Evolutionary conservation across 1,284 basidiomycete species (phyloP).

Genomic region (Grifola frondosa): DNA sequence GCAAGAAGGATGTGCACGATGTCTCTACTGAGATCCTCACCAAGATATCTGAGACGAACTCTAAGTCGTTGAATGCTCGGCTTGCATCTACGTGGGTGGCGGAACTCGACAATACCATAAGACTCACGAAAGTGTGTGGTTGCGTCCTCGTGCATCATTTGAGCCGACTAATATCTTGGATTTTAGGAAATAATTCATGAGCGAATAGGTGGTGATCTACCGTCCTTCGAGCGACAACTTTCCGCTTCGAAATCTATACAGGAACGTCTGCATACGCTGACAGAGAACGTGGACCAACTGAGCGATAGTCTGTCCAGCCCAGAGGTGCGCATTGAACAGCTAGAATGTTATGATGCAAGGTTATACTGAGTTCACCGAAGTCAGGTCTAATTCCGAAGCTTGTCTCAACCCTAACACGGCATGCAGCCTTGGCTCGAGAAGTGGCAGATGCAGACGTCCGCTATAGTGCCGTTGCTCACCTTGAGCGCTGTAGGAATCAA

Average conservation of each 20-base stretch:
- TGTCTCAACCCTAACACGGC: constrained; percentile 48
- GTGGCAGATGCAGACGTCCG: constrained; percentile 51
- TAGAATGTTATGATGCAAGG: not conserved
- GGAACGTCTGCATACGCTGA: constrained; percentile 52
- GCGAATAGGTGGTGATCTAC: constrained; percentile 61
- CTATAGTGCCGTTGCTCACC: constrained; percentile 50
- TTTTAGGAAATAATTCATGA: constrained; percentile 62
- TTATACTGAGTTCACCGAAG: constrained; percentile 39
- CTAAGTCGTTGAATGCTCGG: constrained; percentile 54
- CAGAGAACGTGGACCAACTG: constrained; percentile 52
- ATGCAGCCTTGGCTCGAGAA: constrained; percentile 61
- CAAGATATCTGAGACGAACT: constrained; percentile 62
- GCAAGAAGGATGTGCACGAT: constrained; percentile 52
- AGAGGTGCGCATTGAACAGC: constrained; percentile 42
- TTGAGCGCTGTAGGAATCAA: constrained; percentile 49
- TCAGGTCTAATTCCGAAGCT: constrained; percentile 64
- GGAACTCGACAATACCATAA: constrained; percentile 69
- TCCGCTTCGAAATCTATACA: constrained; percentile 62
- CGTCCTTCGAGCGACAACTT: constrained; percentile 63
- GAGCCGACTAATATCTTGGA: not conserved
- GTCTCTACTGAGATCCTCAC: constrained; percentile 66
- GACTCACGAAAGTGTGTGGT: constrained; percentile 58
- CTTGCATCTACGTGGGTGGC: constrained; percentile 66
- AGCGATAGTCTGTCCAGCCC: constrained; percentile 50
- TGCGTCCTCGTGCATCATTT: not conserved